A percentile compares a stretch with the other conserved stretches of the same genome.
phyloP scores from a whole-genome alignment of 2,329 filamentous ascomycete genomes.

The Hirsutella thompsonii region DNA sequence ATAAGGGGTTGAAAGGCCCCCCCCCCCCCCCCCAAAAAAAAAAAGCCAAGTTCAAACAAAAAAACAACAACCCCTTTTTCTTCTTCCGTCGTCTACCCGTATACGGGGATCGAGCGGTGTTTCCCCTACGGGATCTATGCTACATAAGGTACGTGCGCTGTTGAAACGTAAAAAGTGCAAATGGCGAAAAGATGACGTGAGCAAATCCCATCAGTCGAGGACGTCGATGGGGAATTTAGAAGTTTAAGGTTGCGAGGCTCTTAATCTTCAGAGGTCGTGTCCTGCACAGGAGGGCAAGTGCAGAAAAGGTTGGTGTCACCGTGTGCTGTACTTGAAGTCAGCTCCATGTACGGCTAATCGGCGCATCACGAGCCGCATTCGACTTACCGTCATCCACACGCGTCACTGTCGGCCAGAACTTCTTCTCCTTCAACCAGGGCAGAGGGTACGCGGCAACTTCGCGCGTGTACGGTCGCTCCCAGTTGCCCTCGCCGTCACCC shows the following conservation, averaged over 20 bases:
- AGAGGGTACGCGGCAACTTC: constrained; percentile 82
- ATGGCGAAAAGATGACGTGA: too few relatives aligned
- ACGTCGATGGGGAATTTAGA: not conserved
- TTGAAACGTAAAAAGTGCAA: too few relatives aligned
- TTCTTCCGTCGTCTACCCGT: not conserved
- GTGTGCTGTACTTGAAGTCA: constrained; percentile 51
- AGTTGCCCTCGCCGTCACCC: constrained; percentile 41
- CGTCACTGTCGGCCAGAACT: constrained; percentile 89
- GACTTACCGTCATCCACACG: constrained; percentile 75
- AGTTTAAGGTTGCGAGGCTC: not conserved
- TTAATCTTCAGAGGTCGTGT: constrained; percentile 24
- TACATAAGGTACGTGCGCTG: too few relatives aligned
- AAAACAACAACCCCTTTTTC: not conserved
- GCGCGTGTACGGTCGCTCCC: constrained; percentile 70
- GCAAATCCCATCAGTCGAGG: too few relatives aligned
- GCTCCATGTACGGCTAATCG: too few relatives aligned
- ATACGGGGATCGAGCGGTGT: too few relatives aligned
- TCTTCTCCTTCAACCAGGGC: constrained; percentile 77
- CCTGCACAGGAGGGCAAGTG: constrained; percentile 77
- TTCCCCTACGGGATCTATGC: too few relatives aligned
- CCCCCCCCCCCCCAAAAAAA: not conserved
- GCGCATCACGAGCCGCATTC: too few relatives aligned
- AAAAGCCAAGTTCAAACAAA: not conserved
- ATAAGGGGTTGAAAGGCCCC: not conserved
- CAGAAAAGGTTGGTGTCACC: constrained; percentile 91